phyloP scores from a whole-genome alignment of 2,329 filamentous ascomycete species.

The Bipolaris sorokiniana region DNA sequence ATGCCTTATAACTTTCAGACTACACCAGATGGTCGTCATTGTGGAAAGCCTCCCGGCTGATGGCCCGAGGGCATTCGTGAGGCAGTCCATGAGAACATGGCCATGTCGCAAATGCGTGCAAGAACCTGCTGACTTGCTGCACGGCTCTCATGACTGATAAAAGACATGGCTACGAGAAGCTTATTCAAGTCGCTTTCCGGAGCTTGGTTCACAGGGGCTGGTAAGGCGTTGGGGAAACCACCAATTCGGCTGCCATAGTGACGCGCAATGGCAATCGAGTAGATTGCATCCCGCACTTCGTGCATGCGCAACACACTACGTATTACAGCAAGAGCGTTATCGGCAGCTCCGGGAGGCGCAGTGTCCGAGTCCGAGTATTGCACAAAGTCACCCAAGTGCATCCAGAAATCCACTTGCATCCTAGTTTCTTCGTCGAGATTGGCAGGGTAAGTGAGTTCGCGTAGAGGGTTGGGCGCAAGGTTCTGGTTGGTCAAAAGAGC shows the following conservation, averaged over 20 bases:
- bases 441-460: constrained; percentile 57
- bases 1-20: not conserved
- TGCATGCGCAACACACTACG: constrained; percentile 76
- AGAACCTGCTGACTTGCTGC: constrained; percentile 56
- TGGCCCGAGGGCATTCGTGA: constrained; percentile 26
- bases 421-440: constrained; percentile 46
- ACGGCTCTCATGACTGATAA: constrained; percentile 56
- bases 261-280: constrained; percentile 82
- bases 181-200: constrained; percentile 51
- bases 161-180: constrained; percentile 56
- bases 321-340: constrained; percentile 69
- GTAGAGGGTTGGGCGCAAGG: constrained; percentile 64
- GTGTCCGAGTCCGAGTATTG: constrained; percentile 68
- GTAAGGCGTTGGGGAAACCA: constrained; percentile 53
- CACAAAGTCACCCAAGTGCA: constrained; percentile 74
- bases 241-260: constrained; percentile 69
- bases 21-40: constrained; percentile 6
- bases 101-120: constrained; percentile 57
- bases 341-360: constrained; percentile 63
- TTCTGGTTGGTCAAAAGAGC: constrained; percentile 75
- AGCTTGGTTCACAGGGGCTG: constrained; percentile 33
- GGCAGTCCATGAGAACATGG: constrained; percentile 53
- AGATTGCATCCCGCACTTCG: constrained; percentile 89
- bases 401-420: constrained; percentile 80
- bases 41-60: constrained; percentile 8